Evolutionary conservation across 1,139 yeast species (phyloP).

Genomic region (Candida smagusa): DNA sequence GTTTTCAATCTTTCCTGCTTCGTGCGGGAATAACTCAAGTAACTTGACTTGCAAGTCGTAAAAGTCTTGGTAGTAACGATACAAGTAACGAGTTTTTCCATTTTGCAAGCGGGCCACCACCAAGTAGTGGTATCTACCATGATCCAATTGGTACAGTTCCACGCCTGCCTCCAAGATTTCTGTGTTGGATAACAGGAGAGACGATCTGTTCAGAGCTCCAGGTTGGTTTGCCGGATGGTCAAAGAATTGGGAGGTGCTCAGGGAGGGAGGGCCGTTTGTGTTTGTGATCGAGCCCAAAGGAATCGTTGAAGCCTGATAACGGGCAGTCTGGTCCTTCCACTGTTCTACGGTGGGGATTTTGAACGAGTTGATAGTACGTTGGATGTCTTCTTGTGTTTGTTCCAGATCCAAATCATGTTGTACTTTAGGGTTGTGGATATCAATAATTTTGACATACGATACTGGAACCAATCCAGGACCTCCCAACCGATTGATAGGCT

Average conservation of each 20-base stretch:
- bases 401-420: constrained; percentile 12
- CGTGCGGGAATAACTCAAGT: constrained; percentile 82
- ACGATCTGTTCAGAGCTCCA: constrained; percentile 28
- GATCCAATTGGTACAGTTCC: constrained; percentile 76
- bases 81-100: constrained; percentile 68
- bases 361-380: constrained; percentile 48
- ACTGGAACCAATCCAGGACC: constrained; percentile 97
- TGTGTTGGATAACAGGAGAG: constrained; percentile 31
- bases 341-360: constrained; percentile 89
- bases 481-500: constrained; percentile 90
- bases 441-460: constrained; percentile 81
- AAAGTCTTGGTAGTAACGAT: constrained; percentile 93
- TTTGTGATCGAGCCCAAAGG: constrained; percentile 57
- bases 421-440: constrained; percentile 53
- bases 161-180: constrained; percentile 63
- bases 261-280: constrained; percentile 25
- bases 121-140: constrained; percentile 87
- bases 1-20: constrained; percentile 85
- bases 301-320: constrained; percentile 87
- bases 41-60: constrained; percentile 88
- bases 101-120: constrained; percentile 67
- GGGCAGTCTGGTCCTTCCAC: constrained; percentile 91
- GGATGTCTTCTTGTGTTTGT: constrained; percentile 23
- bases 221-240: constrained; percentile 19
- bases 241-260: constrained; percentile 41